Evolutionary conservation across 2,329 filamentous ascomycete species (phyloP).

Genomic region (Aquanectria penicillioides): DNA sequence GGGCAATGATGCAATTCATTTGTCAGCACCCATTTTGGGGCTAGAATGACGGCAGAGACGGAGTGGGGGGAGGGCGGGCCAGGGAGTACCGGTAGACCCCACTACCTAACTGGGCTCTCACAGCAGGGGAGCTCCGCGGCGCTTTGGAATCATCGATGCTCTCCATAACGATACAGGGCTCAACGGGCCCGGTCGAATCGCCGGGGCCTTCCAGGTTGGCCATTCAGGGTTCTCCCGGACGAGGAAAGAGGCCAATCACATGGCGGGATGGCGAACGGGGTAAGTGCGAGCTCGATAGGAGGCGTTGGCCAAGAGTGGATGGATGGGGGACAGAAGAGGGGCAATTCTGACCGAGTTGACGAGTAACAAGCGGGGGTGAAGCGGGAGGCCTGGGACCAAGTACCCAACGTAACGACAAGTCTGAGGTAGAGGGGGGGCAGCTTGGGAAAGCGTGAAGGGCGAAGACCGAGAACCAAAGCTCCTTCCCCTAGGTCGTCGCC

Average conservation of each 20-base stretch:
- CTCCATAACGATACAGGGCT: slow-evolving; percentile 7
- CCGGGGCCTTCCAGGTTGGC: neutral
- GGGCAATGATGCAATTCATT: slow-evolving; percentile 41
- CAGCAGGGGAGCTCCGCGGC: too few species aligned
- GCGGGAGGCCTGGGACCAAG: slow-evolving; percentile 2
- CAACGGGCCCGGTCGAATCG: slow-evolving; percentile 1
- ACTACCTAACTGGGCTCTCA: slow-evolving; percentile 25
- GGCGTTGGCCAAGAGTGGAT: neutral
- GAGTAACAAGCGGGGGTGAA: neutral
- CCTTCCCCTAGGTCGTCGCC: neutral
- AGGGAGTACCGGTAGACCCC: too few species aligned
- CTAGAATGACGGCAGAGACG: slow-evolving; percentile 39
- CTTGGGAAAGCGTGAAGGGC: slow-evolving; percentile 10
- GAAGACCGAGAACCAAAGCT: slow-evolving; percentile 6
- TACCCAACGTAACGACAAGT: neutral
- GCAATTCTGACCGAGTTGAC: neutral
- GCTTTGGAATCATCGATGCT: too few species aligned
- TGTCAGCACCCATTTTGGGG: slow-evolving; percentile 32
- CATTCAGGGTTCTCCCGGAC: too few species aligned
- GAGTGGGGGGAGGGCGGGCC: slow-evolving; percentile 34
- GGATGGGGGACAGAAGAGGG: neutral
- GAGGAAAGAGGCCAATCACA: neutral
- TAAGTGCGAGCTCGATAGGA: neutral
- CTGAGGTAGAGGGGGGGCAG: neutral
- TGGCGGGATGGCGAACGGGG: neutral